A percentile compares a stretch with the other conserved stretches of the same genome.
Evolutionary conservation across 805 yeast genomes (phyloP).

Genomic region (Kuraishia ogatae): DNA sequence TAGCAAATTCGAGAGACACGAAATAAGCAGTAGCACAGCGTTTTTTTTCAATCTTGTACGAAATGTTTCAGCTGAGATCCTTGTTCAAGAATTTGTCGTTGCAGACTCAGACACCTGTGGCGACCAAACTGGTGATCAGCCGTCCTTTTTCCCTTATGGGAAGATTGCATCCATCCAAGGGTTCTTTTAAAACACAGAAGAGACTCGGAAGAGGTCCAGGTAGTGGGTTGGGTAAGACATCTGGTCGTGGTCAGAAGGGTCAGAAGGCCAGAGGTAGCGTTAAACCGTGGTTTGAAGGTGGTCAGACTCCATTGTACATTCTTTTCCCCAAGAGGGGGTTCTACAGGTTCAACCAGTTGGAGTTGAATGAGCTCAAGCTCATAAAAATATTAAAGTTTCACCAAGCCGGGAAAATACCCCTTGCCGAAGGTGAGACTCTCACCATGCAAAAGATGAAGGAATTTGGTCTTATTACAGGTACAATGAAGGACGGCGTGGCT

Average conservation of each 20-base stretch:
- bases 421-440: constrained; percentile 53
- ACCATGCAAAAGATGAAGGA: constrained; percentile 73
- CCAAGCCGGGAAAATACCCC: constrained; percentile 52
- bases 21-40: background rate
- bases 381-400: constrained; percentile 64
- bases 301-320: constrained; percentile 88
- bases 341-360: constrained; percentile 50
- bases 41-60: background rate
- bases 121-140: background rate
- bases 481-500: constrained; percentile 72
- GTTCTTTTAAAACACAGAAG: constrained; percentile 30
- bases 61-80: background rate
- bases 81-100: background rate
- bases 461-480: constrained; percentile 63
- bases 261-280: constrained; percentile 92
- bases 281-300: constrained; percentile 96
- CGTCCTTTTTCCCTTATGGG: constrained; percentile 1
- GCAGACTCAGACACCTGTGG: background rate
- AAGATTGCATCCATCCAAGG: constrained; percentile 3
- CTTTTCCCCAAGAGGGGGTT: constrained; percentile 86
- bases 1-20: too few species aligned
- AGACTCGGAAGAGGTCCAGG: constrained; percentile 96
- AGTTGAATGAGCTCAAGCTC: constrained; percentile 53
- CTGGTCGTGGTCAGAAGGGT: constrained; percentile 98
- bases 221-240: constrained; percentile 85